phyloP scores from a whole-genome alignment of 129 eudicot species.

The Flaveria bidentis region DNA sequence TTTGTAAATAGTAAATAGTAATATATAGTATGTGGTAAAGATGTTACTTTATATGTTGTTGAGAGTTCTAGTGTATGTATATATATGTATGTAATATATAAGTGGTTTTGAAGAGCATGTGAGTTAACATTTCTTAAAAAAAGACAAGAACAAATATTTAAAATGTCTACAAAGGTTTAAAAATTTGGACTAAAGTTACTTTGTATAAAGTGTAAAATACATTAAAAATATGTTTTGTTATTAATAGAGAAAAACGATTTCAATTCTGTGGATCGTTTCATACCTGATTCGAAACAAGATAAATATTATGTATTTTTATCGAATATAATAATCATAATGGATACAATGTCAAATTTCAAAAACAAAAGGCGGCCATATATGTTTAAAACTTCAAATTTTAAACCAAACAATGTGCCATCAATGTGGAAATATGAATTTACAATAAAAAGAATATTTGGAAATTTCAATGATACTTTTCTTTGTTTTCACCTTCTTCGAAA shows the following conservation, averaged over 20 bases:
- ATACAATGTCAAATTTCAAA: slow-evolving; percentile 27
- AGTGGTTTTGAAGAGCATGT: too few species aligned
- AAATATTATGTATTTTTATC: background rate
- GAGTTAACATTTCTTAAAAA: too few species aligned
- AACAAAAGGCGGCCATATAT: slow-evolving; percentile 40
- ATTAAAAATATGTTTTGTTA: background rate
- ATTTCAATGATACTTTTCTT: slow-evolving; percentile 20
- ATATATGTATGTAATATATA: too few species aligned
- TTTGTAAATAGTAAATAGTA: too few species aligned
- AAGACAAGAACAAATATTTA: too few species aligned
- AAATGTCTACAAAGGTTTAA: too few species aligned
- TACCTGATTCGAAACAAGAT: slow-evolving; percentile 6
- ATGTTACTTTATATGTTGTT: too few species aligned
- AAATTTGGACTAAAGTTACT: background rate
- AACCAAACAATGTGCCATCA: slow-evolving; percentile 33
- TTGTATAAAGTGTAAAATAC: too few species aligned
- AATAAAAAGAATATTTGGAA: background rate
- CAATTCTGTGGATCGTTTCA: background rate
- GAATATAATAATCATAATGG: slow-evolving; percentile 10
- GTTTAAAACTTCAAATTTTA: slow-evolving; percentile 30
- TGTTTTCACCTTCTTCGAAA: slow-evolving; percentile 15
- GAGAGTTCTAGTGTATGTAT: too few species aligned
- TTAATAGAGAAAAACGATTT: background rate
- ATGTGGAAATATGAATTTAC: slow-evolving; percentile 18
- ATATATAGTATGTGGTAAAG: too few species aligned